Base-by-base conservation (phyloP, 768 basidiomycete genomes). In the Podaxis pistillaris region DNA sequence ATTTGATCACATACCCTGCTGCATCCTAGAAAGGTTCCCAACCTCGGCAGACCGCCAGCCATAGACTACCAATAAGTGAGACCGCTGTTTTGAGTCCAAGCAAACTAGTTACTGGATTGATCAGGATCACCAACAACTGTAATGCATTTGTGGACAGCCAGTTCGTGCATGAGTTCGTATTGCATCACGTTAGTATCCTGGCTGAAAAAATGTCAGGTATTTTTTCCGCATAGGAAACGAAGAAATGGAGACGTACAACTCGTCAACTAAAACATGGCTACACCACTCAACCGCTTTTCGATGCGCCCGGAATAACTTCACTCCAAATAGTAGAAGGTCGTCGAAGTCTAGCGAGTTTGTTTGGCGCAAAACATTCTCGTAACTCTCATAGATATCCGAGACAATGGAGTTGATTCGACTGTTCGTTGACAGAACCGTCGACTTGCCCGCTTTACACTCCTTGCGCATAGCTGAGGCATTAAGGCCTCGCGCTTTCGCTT, bases 71-170 rank as follows among this genome's bases (percentile, higher is more conserved):
- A 33, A 12, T 12, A 52, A n/a, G 66, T 56, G 11, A 61, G 24
- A 28, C 37, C 47, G 50, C 8, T 9, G 12, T 41, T 12, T 15
- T 12, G 36, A 58, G 40, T 28, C 26, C 12, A 22, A 49, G 19
- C 2, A 54, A 22, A 33, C 65, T 17, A 19, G 65, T 47, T 66
- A 88, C 89, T 94, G 0, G 91, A 93, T 70, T 96, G 94, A 72
- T 96, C 94, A 0, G 94, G 94, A 74, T 96, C 94, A 0, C 94
- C 94, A 2, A 96, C 93, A 44, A 95, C 83, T 3, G 89, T 93
- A 28, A 94, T 78, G 64, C 86, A 85, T 30, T 78, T 74, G 6
- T 69, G 74, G 3, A 77, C 68, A 0, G 87, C 90, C 56, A 96
- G 84, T 3, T 80, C 75, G 63, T 78, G 80, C 87, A 94, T 89